phyloP scores from a whole-genome alignment of 176 grass and related monocot species.

The Lolium rigidum region DNA sequence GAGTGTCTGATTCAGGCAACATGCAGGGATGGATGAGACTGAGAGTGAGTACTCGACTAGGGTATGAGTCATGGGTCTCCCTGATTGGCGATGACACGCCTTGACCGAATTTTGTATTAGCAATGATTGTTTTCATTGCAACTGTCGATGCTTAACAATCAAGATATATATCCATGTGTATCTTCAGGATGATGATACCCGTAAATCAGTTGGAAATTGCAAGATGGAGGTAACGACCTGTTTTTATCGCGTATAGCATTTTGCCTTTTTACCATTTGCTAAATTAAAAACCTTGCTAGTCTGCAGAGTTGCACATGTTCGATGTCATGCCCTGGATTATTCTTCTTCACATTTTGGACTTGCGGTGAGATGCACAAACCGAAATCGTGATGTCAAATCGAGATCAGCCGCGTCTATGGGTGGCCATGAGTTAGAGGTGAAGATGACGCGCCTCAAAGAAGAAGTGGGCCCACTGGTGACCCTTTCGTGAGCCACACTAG shows the following conservation, averaged over 20 bases:
- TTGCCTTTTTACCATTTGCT: background rate
- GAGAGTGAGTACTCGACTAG: background rate
- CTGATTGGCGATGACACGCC: background rate
- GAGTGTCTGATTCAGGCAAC: background rate
- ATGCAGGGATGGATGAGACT: background rate
- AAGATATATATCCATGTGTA: background rate
- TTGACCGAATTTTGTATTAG: background rate
- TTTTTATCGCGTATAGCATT: background rate
- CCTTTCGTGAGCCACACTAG: no score
- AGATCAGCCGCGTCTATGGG: no score
- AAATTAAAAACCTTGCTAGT: no score
- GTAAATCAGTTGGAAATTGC: background rate
- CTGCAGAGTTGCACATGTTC: no score
- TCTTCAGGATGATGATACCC: background rate
- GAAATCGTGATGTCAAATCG: no score
- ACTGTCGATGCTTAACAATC: no score
- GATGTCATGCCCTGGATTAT: no score
- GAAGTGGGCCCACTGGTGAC: no score
- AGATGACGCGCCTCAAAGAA: no score
- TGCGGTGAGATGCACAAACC: no score
- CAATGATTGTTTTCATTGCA: background rate
- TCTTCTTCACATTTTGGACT: no score
- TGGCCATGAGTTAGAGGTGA: no score
- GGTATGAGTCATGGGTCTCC: conserved; percentile 2
- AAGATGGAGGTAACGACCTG: background rate